A percentile compares a stretch with the other conserved stretches of the same genome.
Evolutionary conservation across 2,329 filamentous ascomycete species (phyloP).

Genomic region (Myriosclerotinia duriaeana): DNA sequence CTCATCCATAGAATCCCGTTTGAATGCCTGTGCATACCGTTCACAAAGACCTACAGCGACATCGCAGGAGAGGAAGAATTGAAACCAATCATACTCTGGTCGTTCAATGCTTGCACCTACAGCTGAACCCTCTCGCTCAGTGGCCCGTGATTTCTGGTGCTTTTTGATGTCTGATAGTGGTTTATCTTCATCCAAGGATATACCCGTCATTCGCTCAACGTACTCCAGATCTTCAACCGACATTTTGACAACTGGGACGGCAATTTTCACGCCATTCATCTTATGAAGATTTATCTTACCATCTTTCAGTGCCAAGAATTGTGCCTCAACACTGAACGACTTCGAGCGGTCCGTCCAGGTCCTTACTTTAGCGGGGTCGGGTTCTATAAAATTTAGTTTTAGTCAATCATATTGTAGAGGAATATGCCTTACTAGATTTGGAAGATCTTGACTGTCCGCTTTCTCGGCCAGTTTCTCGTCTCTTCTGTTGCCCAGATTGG

Average conservation of each 20-base stretch:
- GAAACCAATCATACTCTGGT: constrained; percentile 95
- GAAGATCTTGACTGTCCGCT: constrained; percentile 55
- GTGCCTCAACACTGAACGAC: constrained; percentile 94
- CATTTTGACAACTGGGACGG: constrained; percentile 94
- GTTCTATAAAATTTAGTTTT: constrained; percentile 55
- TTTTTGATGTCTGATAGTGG: constrained; percentile 79
- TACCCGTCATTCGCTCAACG: constrained; percentile 82
- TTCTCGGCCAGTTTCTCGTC: constrained; percentile 64
- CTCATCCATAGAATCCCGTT: constrained; percentile 92
- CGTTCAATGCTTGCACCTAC: constrained; percentile 65
- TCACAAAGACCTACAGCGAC: constrained; percentile 92
- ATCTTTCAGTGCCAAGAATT: constrained; percentile 91
- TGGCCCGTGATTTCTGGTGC: constrained; percentile 32
- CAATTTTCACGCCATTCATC: constrained; percentile 96
- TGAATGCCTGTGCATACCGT: constrained; percentile 86
- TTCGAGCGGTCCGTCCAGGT: constrained; percentile 95
- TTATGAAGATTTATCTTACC: constrained; percentile 98
- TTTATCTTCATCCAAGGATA: constrained; percentile 88
- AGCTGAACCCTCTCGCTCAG: constrained; percentile 47
- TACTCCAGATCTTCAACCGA: constrained; percentile 92
- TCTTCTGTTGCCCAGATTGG: constrained; percentile 69
- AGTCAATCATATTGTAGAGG: not conserved
- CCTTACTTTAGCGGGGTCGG: constrained; percentile 77
- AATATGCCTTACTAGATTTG: constrained; percentile 67
- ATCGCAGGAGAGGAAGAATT: constrained; percentile 92